phyloP scores from a whole-genome alignment of 2,329 filamentous ascomycete species.

The Xylariaceae sp. region DNA sequence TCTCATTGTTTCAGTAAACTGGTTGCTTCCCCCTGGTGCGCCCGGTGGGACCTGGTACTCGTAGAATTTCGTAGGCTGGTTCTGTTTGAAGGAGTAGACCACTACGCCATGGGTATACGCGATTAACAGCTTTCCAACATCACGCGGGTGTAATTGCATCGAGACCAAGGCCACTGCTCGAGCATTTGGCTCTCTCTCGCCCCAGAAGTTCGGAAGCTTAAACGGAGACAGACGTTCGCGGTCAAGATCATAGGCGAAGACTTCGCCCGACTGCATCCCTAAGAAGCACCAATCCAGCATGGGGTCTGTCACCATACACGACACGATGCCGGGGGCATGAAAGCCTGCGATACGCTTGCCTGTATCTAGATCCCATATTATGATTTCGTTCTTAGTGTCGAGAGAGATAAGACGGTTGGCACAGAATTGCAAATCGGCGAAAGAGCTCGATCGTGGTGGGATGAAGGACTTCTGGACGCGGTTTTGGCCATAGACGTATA shows the following conservation, averaged over 20 bases:
- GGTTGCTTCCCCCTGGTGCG: slow-evolving; percentile 79
- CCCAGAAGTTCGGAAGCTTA: slow-evolving; percentile 86
- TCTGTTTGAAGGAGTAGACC: slow-evolving; percentile 94
- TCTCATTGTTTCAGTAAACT: slow-evolving; percentile 62
- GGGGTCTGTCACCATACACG: slow-evolving; percentile 77
- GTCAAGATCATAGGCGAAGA: slow-evolving; percentile 92
- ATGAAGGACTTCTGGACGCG: slow-evolving; percentile 77
- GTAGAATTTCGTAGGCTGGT: slow-evolving; percentile 75
- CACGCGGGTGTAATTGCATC: slow-evolving; percentile 83
- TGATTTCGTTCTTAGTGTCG: slow-evolving; percentile 83
- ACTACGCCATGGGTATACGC: slow-evolving; percentile 89
- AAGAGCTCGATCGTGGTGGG: slow-evolving; percentile 72
- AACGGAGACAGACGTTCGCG: slow-evolving; percentile 75
- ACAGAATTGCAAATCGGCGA: slow-evolving; percentile 80
- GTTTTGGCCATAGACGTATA: slow-evolving; percentile 85
- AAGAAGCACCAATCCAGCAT: slow-evolving; percentile 93
- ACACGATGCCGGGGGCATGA: slow-evolving; percentile 76
- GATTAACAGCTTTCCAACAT: slow-evolving; percentile 88
- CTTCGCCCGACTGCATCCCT: slow-evolving; percentile 79
- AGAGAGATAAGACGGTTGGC: slow-evolving; percentile 83
- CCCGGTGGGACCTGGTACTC: slow-evolving; percentile 80
- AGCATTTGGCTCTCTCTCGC: slow-evolving; percentile 68
- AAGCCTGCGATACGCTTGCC: slow-evolving; percentile 69
- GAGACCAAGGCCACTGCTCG: slow-evolving; percentile 67
- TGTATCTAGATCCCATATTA: slow-evolving; percentile 77